Evolutionary conservation across 2,329 filamentous ascomycete species (phyloP), one percentile per base, ranked within the genome.

Genomic region (Diatrype stigma): DNA sequence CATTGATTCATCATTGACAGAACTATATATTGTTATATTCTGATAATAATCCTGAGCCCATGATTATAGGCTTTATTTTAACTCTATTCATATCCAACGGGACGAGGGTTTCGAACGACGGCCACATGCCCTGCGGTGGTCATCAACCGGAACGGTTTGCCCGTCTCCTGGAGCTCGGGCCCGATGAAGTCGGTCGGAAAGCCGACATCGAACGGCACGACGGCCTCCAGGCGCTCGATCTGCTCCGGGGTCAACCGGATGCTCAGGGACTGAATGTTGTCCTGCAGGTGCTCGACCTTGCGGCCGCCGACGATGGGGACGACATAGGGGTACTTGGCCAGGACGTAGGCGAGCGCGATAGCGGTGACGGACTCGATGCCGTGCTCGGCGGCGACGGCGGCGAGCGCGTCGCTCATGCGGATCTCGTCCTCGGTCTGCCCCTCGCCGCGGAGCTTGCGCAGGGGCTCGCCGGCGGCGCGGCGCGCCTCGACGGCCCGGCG

Each of bases 321-420:
- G 10, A 79, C 74, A 49, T 77, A 66, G 0, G 69, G 67, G 0
- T 71, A 64, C 65, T 79, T 79, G 47, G 65, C 56, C 51, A 71
- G 56, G 3, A 77, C 65, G 48, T 78, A 79, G 2, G 74, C 73
- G 28, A 78, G 57, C 0, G 75, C 75, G 26, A 86, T 67, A n/a
- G 76, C 75, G 2, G 81, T 84, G 35, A 86, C 72, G 10, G 26
- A 30, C 16, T 73, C 69, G 2, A 52, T 78, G 42, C 74, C 70
- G 0, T 75, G 74, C 53, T 82, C 77, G 53, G 76, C 70, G 14
- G 72, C 70, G 0, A 77, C 82, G n/a, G 88, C 76, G 54, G 78
- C 80, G 1, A 89, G 70, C 0, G 79, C 79, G n/a, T 72, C 75
- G 30, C 75, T 79, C 21, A 40, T 21, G 11, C 19, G 8, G 2